Conservation (phyloP, 495 filamentous ascomycete genomes). For the Polyplosphaeria fusca region DNA sequence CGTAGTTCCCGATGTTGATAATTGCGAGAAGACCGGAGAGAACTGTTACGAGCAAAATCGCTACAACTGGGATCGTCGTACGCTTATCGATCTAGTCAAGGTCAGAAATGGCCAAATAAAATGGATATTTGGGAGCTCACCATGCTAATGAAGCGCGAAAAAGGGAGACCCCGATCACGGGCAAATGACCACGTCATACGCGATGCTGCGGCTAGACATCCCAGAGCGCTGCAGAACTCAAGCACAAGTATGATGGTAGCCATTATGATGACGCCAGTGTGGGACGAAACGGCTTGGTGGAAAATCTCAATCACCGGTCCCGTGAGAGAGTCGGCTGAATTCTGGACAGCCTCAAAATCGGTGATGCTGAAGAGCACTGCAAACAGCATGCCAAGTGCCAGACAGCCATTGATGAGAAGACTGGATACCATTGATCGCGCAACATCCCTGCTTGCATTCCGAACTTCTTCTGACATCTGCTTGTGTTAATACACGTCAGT, state of each 20-base stretch:
- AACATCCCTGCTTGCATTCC: conserved; percentile 30
- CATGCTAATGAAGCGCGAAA: conserved; percentile 49
- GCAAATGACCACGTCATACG: conserved; percentile 60
- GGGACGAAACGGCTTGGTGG: conserved; percentile 48
- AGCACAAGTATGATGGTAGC: conserved; percentile 51
- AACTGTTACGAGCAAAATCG: conserved; percentile 9
- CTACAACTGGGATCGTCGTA: conserved; percentile 16
- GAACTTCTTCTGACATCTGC: conserved; percentile 37
- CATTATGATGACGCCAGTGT: conserved; percentile 49
- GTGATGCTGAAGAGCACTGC: conserved; percentile 38
- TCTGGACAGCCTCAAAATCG: neutral
- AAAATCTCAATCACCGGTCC: conserved; percentile 52
- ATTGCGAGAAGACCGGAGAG: conserved; percentile 9
- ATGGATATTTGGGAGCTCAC: conserved; percentile 34
- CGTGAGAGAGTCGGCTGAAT: neutral
- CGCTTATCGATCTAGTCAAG: conserved; percentile 12
- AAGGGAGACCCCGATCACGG: conserved; percentile 55
- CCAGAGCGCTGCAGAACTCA: conserved; percentile 45
- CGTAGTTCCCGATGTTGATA: conserved; percentile 13
- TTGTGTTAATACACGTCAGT: neutral
- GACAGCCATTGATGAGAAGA: conserved; percentile 31
- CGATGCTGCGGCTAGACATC: conserved; percentile 55
- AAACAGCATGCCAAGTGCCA: conserved; percentile 30
- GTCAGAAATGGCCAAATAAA: neutral
- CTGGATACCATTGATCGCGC: conserved; percentile 37